These are phyloP conservation scores for Starmerella lactis-condensi DNA, from an alignment of 805 yeast species.

Conservation along the genomic window DNA sequence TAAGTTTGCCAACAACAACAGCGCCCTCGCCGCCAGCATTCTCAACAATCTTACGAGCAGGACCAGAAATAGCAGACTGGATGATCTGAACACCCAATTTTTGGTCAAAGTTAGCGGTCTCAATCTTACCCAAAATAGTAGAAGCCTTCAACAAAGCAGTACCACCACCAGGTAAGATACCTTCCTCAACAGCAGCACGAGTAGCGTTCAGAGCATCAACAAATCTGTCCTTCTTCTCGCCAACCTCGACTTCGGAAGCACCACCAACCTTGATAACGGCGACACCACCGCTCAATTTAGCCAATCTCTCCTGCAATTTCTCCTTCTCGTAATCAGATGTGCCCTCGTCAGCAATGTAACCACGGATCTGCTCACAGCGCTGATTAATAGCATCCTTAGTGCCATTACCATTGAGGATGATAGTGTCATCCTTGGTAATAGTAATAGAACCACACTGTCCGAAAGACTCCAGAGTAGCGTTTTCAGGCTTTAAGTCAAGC, in stretches of 20 bases:
- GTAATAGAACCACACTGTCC: slow-evolving; percentile 86
- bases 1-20: slow-evolving; percentile 80
- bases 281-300: slow-evolving; percentile 94
- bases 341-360: slow-evolving; percentile 50
- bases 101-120: slow-evolving; percentile 82
- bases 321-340: slow-evolving; percentile 83
- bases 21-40: slow-evolving; percentile 98
- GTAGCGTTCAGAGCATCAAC: slow-evolving; percentile 98
- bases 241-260: slow-evolving; percentile 89
- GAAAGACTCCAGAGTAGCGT: slow-evolving; percentile 72
- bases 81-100: slow-evolving; percentile 89
- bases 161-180: slow-evolving; percentile 99
- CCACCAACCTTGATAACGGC: slow-evolving; percentile 98
- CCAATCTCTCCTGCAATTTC: slow-evolving; percentile 91
- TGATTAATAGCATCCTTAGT: slow-evolving; percentile 56
- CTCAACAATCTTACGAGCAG: slow-evolving; percentile 87
- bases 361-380: slow-evolving; percentile 88
- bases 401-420: slow-evolving; percentile 84
- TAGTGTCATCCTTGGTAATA: slow-evolving; percentile 89
- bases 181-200: slow-evolving; percentile 97
- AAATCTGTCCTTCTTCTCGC: slow-evolving; percentile 98
- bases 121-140: slow-evolving; percentile 46
- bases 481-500: slow-evolving; percentile 85
- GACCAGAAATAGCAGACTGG: slow-evolving; percentile 79
- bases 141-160: slow-evolving; percentile 92